phyloP scores from a whole-genome alignment of 345 rosid species.

The Heritiera littoralis region DNA sequence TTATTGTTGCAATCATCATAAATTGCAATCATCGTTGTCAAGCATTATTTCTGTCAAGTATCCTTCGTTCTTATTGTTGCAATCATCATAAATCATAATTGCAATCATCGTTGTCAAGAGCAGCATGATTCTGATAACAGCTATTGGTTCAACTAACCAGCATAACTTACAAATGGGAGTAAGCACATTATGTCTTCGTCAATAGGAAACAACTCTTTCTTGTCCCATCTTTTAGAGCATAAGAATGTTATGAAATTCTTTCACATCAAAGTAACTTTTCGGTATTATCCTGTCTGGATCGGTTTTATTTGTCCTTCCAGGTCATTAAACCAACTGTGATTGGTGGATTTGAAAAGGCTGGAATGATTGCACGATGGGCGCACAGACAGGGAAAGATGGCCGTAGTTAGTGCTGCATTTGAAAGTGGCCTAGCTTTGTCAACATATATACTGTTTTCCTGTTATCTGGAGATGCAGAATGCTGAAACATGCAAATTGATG shows the following conservation, averaged over 20 bases:
- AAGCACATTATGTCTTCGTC: neutral
- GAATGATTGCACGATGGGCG: constrained; percentile 80
- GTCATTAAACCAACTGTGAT: constrained; percentile 87
- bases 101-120: neutral
- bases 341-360: constrained; percentile 89
- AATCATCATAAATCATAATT: neutral
- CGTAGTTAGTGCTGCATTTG: constrained; percentile 84
- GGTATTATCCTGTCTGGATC: constrained; percentile 14
- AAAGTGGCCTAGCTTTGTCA: constrained; percentile 78
- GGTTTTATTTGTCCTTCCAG: constrained; percentile 38
- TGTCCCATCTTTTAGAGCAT: constrained; percentile 5
- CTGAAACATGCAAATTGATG: constrained; percentile 39
- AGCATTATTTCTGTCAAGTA: constrained; percentile 2
- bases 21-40: neutral
- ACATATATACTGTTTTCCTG: constrained; percentile 65
- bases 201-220: neutral
- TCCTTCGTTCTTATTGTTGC: neutral
- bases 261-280: neutral
- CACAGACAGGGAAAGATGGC: constrained; percentile 82
- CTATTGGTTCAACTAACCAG: neutral
- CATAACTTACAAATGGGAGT: neutral
- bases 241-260: neutral
- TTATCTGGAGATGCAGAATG: constrained; percentile 69
- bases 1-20: constrained; percentile 4
- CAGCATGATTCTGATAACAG: neutral